phyloP scores from a whole-genome alignment of 2,329 filamentous ascomycete species.

The Aspergillus tubingensis region DNA sequence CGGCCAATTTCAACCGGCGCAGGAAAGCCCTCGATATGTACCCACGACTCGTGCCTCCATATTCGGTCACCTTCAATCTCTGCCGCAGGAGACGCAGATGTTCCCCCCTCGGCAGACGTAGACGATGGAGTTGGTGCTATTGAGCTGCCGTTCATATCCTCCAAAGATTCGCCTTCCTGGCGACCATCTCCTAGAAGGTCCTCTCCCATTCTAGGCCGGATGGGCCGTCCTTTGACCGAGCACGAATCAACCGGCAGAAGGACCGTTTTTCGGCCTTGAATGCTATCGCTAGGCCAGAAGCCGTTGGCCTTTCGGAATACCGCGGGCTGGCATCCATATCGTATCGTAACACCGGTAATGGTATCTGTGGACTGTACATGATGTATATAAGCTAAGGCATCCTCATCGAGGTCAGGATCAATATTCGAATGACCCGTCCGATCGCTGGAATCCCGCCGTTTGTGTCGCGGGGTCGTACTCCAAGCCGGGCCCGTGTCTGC shows the following conservation, averaged over 20 bases:
- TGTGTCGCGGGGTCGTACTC: constrained; percentile 42
- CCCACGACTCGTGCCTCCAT: constrained; percentile 90
- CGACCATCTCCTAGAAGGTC: constrained; percentile 30
- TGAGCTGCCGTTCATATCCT: constrained; percentile 38
- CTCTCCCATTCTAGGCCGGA: constrained; percentile 36
- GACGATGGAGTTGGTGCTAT: constrained; percentile 29
- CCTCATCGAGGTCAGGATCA: constrained; percentile 60
- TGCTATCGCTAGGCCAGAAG: constrained; percentile 90
- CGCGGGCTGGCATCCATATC: constrained; percentile 82
- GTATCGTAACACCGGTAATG: constrained; percentile 85
- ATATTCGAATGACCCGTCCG: constrained; percentile 28
- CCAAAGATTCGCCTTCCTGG: constrained; percentile 25
- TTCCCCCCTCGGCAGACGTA: constrained; percentile 8
- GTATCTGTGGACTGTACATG: constrained; percentile 81
- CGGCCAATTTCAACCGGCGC: constrained; percentile 82
- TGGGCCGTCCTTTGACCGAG: constrained; percentile 71
- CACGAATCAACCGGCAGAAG: constrained; percentile 88
- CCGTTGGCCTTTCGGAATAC: constrained; percentile 85
- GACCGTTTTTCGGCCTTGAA: constrained; percentile 79
- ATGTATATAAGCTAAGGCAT: constrained; percentile 88
- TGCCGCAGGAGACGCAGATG: constrained; percentile 23
- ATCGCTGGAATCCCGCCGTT: constrained; percentile 49
- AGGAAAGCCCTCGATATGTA: constrained; percentile 70
- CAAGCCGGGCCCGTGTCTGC: constrained; percentile 44
- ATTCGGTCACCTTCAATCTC: constrained; percentile 62